Conservation (phyloP, 345 rosid species). For the Carallia pectinifolia region DNA sequence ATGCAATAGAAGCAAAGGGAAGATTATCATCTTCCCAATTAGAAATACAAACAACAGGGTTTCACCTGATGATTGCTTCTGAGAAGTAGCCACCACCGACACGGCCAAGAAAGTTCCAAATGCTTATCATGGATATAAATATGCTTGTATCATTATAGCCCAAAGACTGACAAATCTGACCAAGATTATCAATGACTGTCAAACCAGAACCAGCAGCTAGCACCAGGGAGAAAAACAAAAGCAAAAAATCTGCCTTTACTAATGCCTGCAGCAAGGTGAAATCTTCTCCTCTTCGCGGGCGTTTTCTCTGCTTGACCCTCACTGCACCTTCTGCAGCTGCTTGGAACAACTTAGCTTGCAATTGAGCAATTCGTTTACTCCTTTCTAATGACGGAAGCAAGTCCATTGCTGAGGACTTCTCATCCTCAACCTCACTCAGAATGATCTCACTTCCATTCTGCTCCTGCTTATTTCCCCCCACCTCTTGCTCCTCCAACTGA, state of each 20-base stretch:
- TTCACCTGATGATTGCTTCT: conserved; percentile 79
- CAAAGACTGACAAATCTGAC: conserved; percentile 94
- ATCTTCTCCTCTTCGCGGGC: conserved; percentile 94
- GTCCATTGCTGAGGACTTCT: conserved; percentile 81
- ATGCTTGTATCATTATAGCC: conserved; percentile 79
- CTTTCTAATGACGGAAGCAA: conserved; percentile 83
- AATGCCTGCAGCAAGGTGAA: conserved; percentile 85
- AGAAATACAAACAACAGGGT: background rate
- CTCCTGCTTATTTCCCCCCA: conserved; percentile 35
- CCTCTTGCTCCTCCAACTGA: conserved; percentile 41
- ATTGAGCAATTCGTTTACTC: conserved; percentile 69
- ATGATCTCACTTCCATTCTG: conserved; percentile 43
- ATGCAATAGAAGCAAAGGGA: background rate
- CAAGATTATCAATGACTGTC: conserved; percentile 95
- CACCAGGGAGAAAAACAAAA: conserved; percentile 77
- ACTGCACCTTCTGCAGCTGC: conserved; percentile 94
- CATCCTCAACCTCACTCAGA: conserved; percentile 92
- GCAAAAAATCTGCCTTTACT: conserved; percentile 94
- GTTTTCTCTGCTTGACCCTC: conserved; percentile 72
- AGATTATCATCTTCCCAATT: background rate
- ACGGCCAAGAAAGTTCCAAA: conserved; percentile 98
- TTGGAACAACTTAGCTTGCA: conserved; percentile 72
- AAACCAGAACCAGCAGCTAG: conserved; percentile 94
- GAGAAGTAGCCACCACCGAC: conserved; percentile 96
- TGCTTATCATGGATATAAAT: conserved; percentile 92